These are phyloP conservation scores for Penicillium cinerascens DNA, from an alignment of 495 filamentous ascomycete genomes.

Conservation along the genomic window DNA sequence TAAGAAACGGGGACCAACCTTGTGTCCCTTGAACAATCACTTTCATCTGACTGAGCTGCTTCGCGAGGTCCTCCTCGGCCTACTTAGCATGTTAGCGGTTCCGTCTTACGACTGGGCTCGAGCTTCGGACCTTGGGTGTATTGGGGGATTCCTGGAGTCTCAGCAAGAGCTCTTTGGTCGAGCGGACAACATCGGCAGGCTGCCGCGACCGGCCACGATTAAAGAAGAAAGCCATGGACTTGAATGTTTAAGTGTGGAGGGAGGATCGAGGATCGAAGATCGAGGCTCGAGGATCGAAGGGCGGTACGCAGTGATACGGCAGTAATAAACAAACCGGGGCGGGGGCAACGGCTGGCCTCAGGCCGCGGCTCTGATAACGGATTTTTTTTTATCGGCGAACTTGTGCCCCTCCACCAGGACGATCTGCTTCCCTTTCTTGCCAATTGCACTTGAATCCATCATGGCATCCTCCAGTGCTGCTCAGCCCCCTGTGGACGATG, in stretches of 20 bases:
- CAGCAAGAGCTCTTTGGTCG: constrained; percentile 54
- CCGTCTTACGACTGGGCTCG: constrained; percentile 28
- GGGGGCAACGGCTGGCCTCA: constrained; percentile 37
- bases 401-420: constrained; percentile 24
- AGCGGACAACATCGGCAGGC: constrained; percentile 54
- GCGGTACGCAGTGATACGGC: constrained; percentile 6
- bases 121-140: constrained; percentile 47
- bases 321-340: constrained; percentile 38
- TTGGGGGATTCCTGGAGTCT: constrained; percentile 45
- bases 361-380: constrained; percentile 24
- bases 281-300: constrained; percentile 5
- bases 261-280: constrained; percentile 4
- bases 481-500: constrained; percentile 23
- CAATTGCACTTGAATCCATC: constrained; percentile 4
- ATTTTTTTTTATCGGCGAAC: constrained; percentile 25
- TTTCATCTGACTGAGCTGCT: constrained; percentile 78
- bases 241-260: constrained; percentile 9
- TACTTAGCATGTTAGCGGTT: constrained; percentile 25
- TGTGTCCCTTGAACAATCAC: constrained; percentile 77
- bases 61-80: constrained; percentile 73
- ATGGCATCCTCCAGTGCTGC: constrained; percentile 31
- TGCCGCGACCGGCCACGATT: constrained; percentile 56
- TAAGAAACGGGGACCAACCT: constrained; percentile 45
- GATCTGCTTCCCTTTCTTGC: constrained; percentile 3
- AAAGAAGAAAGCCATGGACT: constrained; percentile 87